Conservation (phyloP, 495 filamentous ascomycete species). For the Daldinia caldariorum region DNA sequence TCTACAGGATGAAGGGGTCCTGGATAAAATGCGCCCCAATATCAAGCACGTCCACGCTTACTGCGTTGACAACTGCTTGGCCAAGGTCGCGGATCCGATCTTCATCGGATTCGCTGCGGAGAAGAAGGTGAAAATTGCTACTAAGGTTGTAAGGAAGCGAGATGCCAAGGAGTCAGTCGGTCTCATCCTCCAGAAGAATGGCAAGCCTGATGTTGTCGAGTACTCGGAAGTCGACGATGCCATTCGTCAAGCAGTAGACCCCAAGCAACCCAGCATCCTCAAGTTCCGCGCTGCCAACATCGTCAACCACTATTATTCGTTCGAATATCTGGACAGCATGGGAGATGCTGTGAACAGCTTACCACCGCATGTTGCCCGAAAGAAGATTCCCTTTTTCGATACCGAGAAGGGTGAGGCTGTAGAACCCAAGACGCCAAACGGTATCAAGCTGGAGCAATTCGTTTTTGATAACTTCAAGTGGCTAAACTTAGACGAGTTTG, state of each 20-base stretch:
- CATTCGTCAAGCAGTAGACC: constrained; percentile 87
- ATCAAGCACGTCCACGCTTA: constrained; percentile 97
- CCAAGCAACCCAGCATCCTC: constrained; percentile 81
- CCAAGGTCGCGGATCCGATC: constrained; percentile 93
- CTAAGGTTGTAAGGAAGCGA: constrained; percentile 98
- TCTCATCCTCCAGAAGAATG: constrained; percentile 92
- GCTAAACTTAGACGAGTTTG: constrained; percentile 87
- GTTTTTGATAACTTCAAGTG: constrained; percentile 98
- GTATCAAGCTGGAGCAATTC: constrained; percentile 99
- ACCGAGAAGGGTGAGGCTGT: constrained; percentile 76
- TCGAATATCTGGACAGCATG: constrained; percentile 89
- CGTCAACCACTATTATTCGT: constrained; percentile 99
- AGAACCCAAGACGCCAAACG: constrained; percentile 94
- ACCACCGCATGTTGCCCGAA: constrained; percentile 93
- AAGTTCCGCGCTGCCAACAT: constrained; percentile 99
- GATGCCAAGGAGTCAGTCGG: constrained; percentile 97
- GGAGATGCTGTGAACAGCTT: constrained; percentile 84
- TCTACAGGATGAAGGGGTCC: constrained; percentile 79
- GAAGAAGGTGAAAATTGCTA: constrained; percentile 93
- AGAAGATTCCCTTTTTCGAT: constrained; percentile 96
- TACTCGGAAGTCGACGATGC: constrained; percentile 95
- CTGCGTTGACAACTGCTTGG: constrained; percentile 99
- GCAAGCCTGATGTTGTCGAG: constrained; percentile 96
- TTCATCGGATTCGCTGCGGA: constrained; percentile 94
- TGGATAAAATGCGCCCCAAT: constrained; percentile 89